Base-by-base conservation (phyloP, 2,329 filamentous ascomycete species). In the Diaporthe sp. region DNA sequence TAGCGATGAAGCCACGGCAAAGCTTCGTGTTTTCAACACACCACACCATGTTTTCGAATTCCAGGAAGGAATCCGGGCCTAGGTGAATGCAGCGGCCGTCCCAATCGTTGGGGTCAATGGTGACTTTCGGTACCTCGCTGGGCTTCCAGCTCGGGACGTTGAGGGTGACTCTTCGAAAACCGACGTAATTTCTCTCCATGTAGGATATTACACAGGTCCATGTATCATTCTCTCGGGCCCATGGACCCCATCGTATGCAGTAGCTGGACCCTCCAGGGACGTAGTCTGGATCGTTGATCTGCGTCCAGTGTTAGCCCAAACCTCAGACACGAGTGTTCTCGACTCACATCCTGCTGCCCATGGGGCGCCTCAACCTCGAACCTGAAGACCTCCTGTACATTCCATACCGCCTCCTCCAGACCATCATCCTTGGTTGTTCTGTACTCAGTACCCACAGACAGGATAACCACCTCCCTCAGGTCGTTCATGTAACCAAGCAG, bases 31-130 rank as follows among this genome's bases (percentile, higher is more conserved):
- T 79, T 4, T 81, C 82, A 6, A 85, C 81, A 0, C 82, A 80
- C 85, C 86, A 88, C 22, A 90, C 88, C 55, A 81, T 83, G 62
- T 90, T 85, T 78, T 92, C 90, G 85, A 89, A 92, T 69, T 87
- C 86, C 19, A 91, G 82, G 77, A 91, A 90, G 1, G 89, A 86
- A 77, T 91, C 89, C 0, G 86, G 82, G 0, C 85, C 85, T 22
- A 91, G 84, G 76, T 86, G 85, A 17, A 88, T 79, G 77, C 90
- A 92, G 22, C 88, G 85, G 0, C 88, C 87, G 49, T 84, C 82
- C 2, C 82, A 80, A 71, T 92, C 89, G 1, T 79, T 76, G 25
- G 81, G 76, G 37, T 85, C 85, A 28, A 1, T 90, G 79, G 1
- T 81, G 77, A 2, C 90, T 74, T 1, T 79, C 77, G 1, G 88